phyloP scores from a whole-genome alignment of 2,329 filamentous ascomycete species.

The Cytospora piceae region DNA sequence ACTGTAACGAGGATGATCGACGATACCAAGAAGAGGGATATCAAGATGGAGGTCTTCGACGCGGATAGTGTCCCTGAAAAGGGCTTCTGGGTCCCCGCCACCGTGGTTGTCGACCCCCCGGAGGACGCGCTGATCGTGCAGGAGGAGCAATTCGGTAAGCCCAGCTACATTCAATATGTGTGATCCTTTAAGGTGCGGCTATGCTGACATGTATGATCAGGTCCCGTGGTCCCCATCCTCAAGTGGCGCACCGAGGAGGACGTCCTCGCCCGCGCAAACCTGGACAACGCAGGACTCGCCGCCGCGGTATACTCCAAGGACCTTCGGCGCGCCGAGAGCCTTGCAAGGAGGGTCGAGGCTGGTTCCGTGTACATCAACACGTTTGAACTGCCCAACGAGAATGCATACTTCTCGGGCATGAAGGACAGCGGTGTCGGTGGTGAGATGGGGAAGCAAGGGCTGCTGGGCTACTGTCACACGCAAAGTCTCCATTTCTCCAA shows the following conservation, averaged over 20 bases:
- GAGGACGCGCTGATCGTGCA: conserved; percentile 58
- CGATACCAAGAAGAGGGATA: conserved; percentile 57
- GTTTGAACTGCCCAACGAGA: conserved; percentile 38
- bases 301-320: conserved; percentile 63
- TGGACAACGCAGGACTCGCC: conserved; percentile 56
- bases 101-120: conserved; percentile 61
- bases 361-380: conserved; percentile 65
- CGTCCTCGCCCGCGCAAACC: conserved; percentile 59
- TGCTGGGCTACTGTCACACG: conserved; percentile 40
- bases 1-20: conserved; percentile 59
- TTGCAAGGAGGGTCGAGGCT: conserved; percentile 58
- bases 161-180: conserved; percentile 16
- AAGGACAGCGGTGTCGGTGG: conserved; percentile 42
- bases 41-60: conserved; percentile 56
- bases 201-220: conserved; percentile 34
- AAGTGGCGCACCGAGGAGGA: conserved; percentile 65
- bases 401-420: conserved; percentile 39
- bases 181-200: neutral
- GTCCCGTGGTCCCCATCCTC: conserved; percentile 66
- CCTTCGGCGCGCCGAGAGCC: conserved; percentile 50
- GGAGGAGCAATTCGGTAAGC: conserved; percentile 63
- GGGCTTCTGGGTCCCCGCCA: conserved; percentile 63
- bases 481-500: conserved; percentile 40
- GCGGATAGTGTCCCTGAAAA: conserved; percentile 41
- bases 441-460: conserved; percentile 42